phyloP scores from a whole-genome alignment of 768 basidiomycete genomes.

The Podaxis rugospora region DNA sequence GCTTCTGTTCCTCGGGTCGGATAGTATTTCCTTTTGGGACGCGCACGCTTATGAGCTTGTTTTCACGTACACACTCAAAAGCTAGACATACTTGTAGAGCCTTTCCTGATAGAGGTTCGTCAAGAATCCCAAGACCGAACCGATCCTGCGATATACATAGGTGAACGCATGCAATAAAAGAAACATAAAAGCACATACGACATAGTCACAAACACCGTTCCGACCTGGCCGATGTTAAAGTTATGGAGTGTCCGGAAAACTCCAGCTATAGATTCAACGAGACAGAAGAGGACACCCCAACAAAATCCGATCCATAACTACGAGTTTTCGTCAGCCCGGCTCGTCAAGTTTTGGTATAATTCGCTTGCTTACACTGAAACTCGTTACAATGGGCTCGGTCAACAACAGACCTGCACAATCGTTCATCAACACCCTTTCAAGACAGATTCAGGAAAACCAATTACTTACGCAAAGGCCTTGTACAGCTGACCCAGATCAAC shows the following conservation, averaged over 20 bases:
- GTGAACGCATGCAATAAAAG: not conserved
- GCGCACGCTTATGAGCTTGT: not conserved
- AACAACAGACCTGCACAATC: conserved; percentile 48
- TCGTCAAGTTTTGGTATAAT: conserved; percentile 22
- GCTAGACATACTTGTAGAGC: conserved; percentile 40
- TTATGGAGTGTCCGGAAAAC: conserved; percentile 53
- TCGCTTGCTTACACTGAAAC: conserved; percentile 58
- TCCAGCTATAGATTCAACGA: conserved; percentile 46
- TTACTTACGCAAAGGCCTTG: conserved; percentile 63
- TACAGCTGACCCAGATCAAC: conserved; percentile 66
- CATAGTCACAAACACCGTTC: conserved; percentile 56
- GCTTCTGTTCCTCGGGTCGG: conserved; percentile 47
- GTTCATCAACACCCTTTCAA: not conserved
- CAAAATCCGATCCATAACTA: conserved; percentile 72
- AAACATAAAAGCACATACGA: conserved; percentile 32
- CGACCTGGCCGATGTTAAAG: conserved; percentile 57
- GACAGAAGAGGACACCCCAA: conserved; percentile 72
- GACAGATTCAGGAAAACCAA: not conserved
- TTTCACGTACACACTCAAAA: too few species aligned
- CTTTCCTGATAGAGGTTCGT: conserved; percentile 44
- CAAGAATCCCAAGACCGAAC: conserved; percentile 44
- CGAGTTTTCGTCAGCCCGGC: not conserved
- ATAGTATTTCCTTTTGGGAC: conserved; percentile 26
- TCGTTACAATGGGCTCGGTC: conserved; percentile 71
- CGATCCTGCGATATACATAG: conserved; percentile 38